Conservation (phyloP, 805 yeast species). For the Wickerhamomyces sydowiorum region DNA sequence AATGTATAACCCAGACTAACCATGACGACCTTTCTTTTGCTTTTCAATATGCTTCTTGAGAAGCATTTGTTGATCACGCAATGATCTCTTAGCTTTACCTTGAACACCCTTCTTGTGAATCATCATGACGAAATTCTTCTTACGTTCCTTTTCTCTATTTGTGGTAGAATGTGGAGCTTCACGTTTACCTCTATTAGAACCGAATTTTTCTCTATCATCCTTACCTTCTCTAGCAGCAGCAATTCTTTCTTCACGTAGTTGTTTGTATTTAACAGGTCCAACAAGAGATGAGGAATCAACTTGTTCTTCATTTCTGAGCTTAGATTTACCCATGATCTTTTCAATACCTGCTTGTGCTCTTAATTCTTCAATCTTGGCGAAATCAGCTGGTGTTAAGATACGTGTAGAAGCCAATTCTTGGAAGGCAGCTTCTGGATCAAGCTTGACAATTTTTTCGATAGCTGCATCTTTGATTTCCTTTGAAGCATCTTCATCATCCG, state of each 20-base stretch:
- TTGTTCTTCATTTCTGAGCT: conserved; percentile 63
- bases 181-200: conserved; percentile 79
- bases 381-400: conserved; percentile 95
- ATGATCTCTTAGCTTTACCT: conserved; percentile 86
- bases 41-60: conserved; percentile 80
- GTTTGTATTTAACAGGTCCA: conserved; percentile 75
- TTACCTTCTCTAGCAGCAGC: conserved; percentile 86
- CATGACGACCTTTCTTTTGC: conserved; percentile 69
- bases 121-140: conserved; percentile 99
- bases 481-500: conserved; percentile 29
- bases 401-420: conserved; percentile 61
- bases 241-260: conserved; percentile 83
- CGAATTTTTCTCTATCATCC: conserved; percentile 87
- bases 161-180: conserved; percentile 83
- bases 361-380: conserved; percentile 89
- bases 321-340: conserved; percentile 56
- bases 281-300: conserved; percentile 76
- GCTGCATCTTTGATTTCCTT: conserved; percentile 20
- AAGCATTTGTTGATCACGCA: conserved; percentile 85
- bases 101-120: conserved; percentile 91
- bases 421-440: conserved; percentile 38
- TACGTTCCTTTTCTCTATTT: conserved; percentile 91
- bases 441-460: conserved; percentile 30
- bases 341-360: conserved; percentile 81
- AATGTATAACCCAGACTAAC: neutral